A percentile compares a stretch with the other conserved stretches of the same genome.
Evolutionary conservation across 2,329 filamentous ascomycete species (phyloP).

Genomic region (Calonectria crousiana): DNA sequence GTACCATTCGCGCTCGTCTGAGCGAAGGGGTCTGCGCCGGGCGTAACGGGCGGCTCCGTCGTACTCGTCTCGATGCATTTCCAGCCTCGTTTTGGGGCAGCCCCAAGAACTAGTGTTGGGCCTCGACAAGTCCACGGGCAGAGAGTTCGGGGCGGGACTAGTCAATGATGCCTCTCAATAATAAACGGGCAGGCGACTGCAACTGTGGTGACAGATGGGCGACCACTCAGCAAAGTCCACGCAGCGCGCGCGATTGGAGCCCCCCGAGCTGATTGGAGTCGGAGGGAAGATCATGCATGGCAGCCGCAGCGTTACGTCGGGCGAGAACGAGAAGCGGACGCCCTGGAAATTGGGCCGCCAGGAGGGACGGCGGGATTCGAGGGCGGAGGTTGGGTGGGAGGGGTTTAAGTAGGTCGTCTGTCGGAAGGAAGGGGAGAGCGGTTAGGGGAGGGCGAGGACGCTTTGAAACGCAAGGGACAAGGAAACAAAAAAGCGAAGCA

Average conservation of each 20-base stretch:
- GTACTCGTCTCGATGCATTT: constrained; percentile 47
- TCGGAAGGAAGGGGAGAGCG: neutral
- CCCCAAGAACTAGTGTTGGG: constrained; percentile 42
- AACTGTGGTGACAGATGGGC: constrained; percentile 36
- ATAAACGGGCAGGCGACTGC: constrained; percentile 32
- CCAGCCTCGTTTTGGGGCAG: constrained; percentile 48
- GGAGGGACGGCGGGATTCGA: constrained; percentile 24
- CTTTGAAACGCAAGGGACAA: constrained; percentile 10
- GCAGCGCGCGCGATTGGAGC: constrained; percentile 43
- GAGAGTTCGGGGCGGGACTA: constrained; percentile 36
- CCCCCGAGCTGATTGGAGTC: constrained; percentile 45
- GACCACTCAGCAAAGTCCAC: constrained; percentile 46
- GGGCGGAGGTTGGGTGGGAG: constrained; percentile 16
- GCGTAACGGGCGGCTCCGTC: constrained; percentile 43
- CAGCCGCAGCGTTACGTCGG: constrained; percentile 46
- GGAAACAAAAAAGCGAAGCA: neutral
- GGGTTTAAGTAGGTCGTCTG: constrained; percentile 19
- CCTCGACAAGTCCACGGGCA: constrained; percentile 39
- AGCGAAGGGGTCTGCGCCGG: constrained; percentile 44
- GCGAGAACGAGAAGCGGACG: constrained; percentile 38
- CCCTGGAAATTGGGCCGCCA: constrained; percentile 45
- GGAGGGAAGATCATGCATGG: constrained; percentile 46
- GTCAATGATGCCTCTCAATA: constrained; percentile 27
- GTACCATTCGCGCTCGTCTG: constrained; percentile 44
- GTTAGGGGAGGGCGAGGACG: neutral